Evolutionary conservation across 257 asterid genomes (phyloP), one percentile per base, ranked within the genome.

Genomic region (Solanum microdontum): DNA sequence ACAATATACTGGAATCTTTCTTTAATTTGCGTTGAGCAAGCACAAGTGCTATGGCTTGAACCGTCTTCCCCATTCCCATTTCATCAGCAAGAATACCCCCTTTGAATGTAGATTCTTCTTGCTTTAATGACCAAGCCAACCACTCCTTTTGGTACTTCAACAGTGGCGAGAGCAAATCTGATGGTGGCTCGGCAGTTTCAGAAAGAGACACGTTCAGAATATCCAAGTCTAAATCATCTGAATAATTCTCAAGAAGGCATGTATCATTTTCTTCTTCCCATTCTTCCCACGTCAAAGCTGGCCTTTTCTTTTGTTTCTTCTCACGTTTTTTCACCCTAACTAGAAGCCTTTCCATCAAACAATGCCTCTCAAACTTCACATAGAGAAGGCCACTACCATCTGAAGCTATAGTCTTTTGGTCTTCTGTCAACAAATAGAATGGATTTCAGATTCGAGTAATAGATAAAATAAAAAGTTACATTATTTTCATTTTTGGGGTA

Each of bases 41-140:
- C 86, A 96, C 98, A 48, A 95, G 98, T 24, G 99, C 94, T 87
- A 96, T 96, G 72, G 98, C 98, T 90, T 96, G 98, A 77, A 93
- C 93, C 36, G 98, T 95, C 92, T 95, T 96, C 40, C 98, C 98
- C 99, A 96, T 96, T 17, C 98, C 98, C 98, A 95, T 96, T 91
- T 96, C 98, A 88, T 96, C 99, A 9, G 98, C 98, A 87, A 96
- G 98, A 84, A 96, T 96, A 86, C 99, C 98, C 45, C 99, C 98
- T 88, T 91, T 89, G 32, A 89, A 73, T 88, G 88, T 4, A 91
- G 95, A 95, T 86, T 94, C 97, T 91, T 96, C 99, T 91, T 96
- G 98, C 86, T 92, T 94, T 90, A 94, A 84, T 23, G 98, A 93
- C 99, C 99, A 96, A 32, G 97, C 93, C 88, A 95, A 91, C 98